Evolutionary conservation across 2,329 filamentous ascomycete genomes (phyloP).

Genomic region (Venturia pyrina): DNA sequence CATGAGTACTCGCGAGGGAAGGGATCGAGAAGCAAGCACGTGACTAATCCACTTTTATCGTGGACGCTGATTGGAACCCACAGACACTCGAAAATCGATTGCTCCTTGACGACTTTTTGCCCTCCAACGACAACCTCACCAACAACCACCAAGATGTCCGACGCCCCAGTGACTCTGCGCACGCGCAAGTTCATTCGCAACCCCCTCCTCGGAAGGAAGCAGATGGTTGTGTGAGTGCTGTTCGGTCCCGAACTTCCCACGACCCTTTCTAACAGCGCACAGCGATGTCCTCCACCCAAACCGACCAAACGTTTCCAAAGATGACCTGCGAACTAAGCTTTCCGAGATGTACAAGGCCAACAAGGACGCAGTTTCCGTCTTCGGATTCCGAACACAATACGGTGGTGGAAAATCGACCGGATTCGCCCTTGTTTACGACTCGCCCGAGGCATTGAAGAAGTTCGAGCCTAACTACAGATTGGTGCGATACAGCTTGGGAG

Average conservation of each 20-base stretch:
- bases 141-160: slow-evolving; percentile 61
- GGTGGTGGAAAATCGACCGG: slow-evolving; percentile 99
- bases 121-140: neutral
- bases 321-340: slow-evolving; percentile 93
- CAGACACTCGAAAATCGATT: neutral
- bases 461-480: slow-evolving; percentile 98
- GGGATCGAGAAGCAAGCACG: neutral
- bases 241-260: neutral
- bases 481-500: slow-evolving; percentile 82
- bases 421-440: slow-evolving; percentile 98
- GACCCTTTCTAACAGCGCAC: slow-evolving; percentile 11
- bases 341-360: slow-evolving; percentile 93
- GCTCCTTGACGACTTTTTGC: neutral
- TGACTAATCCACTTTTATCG: slow-evolving; percentile 16
- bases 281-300: slow-evolving; percentile 99
- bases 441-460: slow-evolving; percentile 97
- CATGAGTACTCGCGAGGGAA: too few relatives aligned
- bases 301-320: slow-evolving; percentile 97
- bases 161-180: slow-evolving; percentile 53
- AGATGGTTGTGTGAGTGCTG: slow-evolving; percentile 29
- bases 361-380: slow-evolving; percentile 96
- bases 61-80: slow-evolving; percentile 14
- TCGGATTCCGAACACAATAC: slow-evolving; percentile 96
- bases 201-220: slow-evolving; percentile 95
- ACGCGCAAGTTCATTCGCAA: slow-evolving; percentile 99